These are phyloP conservation scores for Leccinum arenicola DNA, from an alignment of 768 basidiomycete genomes.

Conservation along the genomic window DNA sequence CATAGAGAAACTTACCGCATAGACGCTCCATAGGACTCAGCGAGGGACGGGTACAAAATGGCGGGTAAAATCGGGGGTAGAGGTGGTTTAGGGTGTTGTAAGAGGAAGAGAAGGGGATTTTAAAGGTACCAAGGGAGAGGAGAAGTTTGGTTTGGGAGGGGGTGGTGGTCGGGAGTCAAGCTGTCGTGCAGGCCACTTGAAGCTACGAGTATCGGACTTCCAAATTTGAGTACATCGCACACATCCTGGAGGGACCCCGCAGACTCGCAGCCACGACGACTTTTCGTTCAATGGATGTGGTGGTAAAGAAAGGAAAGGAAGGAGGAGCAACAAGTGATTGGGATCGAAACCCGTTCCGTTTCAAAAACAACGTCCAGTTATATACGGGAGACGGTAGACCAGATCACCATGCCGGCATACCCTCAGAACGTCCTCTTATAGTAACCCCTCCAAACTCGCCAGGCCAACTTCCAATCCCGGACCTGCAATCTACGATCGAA, in stretches of 20 bases:
- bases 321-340: not conserved
- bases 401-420: constrained; percentile 32
- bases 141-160: constrained; percentile 31
- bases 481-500: constrained; percentile 61
- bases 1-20: constrained; percentile 49
- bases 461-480: constrained; percentile 77
- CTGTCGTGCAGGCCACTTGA: constrained; percentile 29
- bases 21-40: constrained; percentile 54
- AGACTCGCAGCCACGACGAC: constrained; percentile 25
- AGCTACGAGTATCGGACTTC: constrained; percentile 36
- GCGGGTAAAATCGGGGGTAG: constrained; percentile 4
- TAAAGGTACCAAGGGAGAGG: constrained; percentile 6
- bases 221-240: constrained; percentile 30
- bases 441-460: constrained; percentile 61
- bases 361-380: constrained; percentile 3
- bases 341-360: not conserved
- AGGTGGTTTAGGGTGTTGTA: not conserved
- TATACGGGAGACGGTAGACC: constrained; percentile 5
- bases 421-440: constrained; percentile 39
- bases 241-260: constrained; percentile 30
- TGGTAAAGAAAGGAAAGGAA: not conserved
- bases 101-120: not conserved
- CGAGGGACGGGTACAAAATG: not conserved
- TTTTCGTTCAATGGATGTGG: not conserved
- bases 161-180: constrained; percentile 35